Evolutionary conservation across 352 stramenopile genomes (phyloP), one percentile per base, ranked within the genome.

Genomic region (Phytophthora colocasiae): DNA sequence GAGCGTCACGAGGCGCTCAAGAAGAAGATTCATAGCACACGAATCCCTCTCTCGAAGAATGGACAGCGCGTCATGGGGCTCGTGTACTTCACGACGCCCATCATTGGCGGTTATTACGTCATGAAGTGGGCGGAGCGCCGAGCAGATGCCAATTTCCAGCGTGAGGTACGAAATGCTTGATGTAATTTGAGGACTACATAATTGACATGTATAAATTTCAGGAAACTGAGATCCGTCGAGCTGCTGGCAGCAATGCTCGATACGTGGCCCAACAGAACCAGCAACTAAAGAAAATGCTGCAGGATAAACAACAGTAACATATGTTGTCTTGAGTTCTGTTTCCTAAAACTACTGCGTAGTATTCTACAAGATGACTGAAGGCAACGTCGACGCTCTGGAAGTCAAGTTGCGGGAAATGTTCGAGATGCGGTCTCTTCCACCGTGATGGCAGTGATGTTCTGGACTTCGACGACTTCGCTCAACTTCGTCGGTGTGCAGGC

Each of bases 401-500:
- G 53, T 58, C 49, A 87, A 83, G 44, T 69, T 93, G 19, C 78
- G 78, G 27, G 71, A 78, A 27, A 71, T 85, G 62, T 89, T 92
- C 46, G 85, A 93, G 61, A 63, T 89, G 63, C 88, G 90, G 51
- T 90, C 83, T 1, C 27, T 97, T 97, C 49, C 89, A 97, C 60
- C 53, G 49, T 6, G 87, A 95, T 22, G 68, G 63, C 10, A 96
- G 78, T 0, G 89, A 87, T 4, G 68, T 85, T 7, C 71, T 97
- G 22, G 87, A 95, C 65, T 95, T 92, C 66, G 85, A 97, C 55
- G 90, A 97, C 66, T 97, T 97, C 56, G 32, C 79, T 97, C 51
- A 97, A 97, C 62, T 96, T 97, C 55, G 81, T 97, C 6, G 90
- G 91, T 22, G 89, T 93, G 24, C 91, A 96, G 63, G 81, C 85